Evolutionary conservation across 352 stramenopile genomes (phyloP).

Genomic region (Globisporangium rhizosaccharum): DNA sequence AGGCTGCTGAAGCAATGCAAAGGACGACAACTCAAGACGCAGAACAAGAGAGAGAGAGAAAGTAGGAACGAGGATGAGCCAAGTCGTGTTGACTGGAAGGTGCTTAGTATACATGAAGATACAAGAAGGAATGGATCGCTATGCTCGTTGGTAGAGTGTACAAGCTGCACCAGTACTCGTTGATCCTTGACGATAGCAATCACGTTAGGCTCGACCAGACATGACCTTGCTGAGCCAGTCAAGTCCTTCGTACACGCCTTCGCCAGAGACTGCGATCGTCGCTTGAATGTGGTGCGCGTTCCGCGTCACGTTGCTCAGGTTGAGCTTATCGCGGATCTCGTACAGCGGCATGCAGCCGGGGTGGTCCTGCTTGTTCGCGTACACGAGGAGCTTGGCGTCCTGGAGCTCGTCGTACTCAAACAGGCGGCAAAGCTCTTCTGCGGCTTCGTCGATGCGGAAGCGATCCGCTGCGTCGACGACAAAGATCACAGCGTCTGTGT

Average conservation of each 20-base stretch:
- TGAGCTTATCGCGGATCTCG: constrained; percentile 25
- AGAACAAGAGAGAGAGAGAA: not conserved
- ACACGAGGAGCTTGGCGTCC: constrained; percentile 30
- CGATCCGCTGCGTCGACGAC: constrained; percentile 68
- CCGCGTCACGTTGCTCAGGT: constrained; percentile 25
- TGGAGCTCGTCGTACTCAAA: constrained; percentile 34
- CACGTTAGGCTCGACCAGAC: constrained; percentile 1
- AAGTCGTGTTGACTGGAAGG: not conserved
- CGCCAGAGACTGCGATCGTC: constrained; percentile 23
- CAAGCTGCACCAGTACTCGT: not conserved
- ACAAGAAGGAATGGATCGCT: not conserved
- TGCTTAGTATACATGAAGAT: not conserved
- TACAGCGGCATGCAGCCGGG: constrained; percentile 20
- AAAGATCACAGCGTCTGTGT: constrained; percentile 76
- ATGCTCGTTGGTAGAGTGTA: not conserved
- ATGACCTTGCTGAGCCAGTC: constrained; percentile 34
- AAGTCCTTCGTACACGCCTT: constrained; percentile 40
- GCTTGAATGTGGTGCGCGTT: constrained; percentile 27
- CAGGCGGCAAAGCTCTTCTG: constrained; percentile 30
- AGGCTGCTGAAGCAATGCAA: too few relatives aligned
- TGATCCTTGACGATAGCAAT: not conserved
- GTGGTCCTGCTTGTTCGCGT: constrained; percentile 44
- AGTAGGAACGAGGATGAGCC: not conserved
- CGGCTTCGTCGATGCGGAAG: constrained; percentile 39
- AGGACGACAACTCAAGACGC: not conserved